These are phyloP conservation scores for Trichoderma citrinoviride DNA, from an alignment of 2,329 filamentous ascomycete species.

Conservation along the genomic window DNA sequence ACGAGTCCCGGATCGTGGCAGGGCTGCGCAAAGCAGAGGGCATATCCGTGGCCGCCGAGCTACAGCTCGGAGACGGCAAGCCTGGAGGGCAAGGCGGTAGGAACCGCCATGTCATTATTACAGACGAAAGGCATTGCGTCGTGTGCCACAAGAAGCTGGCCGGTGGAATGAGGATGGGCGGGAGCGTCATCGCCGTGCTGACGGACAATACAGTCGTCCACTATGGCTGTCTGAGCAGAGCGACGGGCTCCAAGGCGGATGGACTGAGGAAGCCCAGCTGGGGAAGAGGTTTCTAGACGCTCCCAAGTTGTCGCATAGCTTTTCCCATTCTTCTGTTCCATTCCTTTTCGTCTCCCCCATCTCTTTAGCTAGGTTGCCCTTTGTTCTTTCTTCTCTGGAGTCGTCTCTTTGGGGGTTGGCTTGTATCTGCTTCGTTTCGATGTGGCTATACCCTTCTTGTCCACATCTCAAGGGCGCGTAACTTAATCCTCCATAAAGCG, in stretches of 20 bases:
- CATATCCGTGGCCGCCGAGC: slow-evolving; percentile 68
- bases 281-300: slow-evolving; percentile 38
- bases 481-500: background rate
- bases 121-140: slow-evolving; percentile 84
- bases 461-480: background rate
- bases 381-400: slow-evolving; percentile 13
- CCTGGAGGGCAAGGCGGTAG: slow-evolving; percentile 51
- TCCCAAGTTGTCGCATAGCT: background rate
- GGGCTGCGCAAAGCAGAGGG: slow-evolving; percentile 75
- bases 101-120: slow-evolving; percentile 70
- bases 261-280: slow-evolving; percentile 35
- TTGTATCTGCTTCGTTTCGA: slow-evolving; percentile 28
- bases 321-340: background rate
- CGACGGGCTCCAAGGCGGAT: slow-evolving; percentile 39
- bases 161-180: slow-evolving; percentile 78
- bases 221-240: slow-evolving; percentile 68
- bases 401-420: slow-evolving; percentile 24
- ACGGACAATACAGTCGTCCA: slow-evolving; percentile 80
- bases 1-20: slow-evolving; percentile 74
- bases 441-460: slow-evolving; percentile 30
- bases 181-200: slow-evolving; percentile 85
- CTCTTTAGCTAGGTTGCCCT: background rate
- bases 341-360: background rate
- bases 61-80: slow-evolving; percentile 70
- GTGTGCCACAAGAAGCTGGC: slow-evolving; percentile 93